A percentile compares a stretch with the other conserved stretches of the same genome.
These are phyloP conservation scores for Helenozyma rhizophorensis DNA, from an alignment of 805 yeast genomes.

Conservation along the genomic window DNA sequence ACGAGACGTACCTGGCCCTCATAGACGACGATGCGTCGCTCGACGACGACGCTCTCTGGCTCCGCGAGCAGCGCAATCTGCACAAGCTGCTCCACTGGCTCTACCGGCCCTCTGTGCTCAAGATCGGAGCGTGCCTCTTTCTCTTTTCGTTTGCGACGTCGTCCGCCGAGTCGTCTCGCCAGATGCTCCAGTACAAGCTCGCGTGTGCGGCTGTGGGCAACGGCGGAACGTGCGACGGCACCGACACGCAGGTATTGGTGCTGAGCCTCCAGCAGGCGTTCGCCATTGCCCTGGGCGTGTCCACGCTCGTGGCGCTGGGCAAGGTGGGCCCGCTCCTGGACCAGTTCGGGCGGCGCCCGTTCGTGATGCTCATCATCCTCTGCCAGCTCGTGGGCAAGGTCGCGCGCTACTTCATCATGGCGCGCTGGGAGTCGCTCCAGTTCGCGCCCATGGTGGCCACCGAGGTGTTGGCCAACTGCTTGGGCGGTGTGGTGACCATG, in stretches of 20 bases:
- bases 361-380: slow-evolving; percentile 18
- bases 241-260: slow-evolving; percentile 32
- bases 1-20: slow-evolving; percentile 39
- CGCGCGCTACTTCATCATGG: slow-evolving; percentile 22
- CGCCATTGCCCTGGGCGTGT: slow-evolving; percentile 38
- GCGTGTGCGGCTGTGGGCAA: slow-evolving; percentile 22
- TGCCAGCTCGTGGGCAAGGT: slow-evolving; percentile 20
- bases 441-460: slow-evolving; percentile 38
- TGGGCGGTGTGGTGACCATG: slow-evolving; percentile 62
- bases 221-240: slow-evolving; percentile 24
- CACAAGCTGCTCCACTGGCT: slow-evolving; percentile 49
- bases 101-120: slow-evolving; percentile 51
- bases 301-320: slow-evolving; percentile 52
- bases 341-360: slow-evolving; percentile 32
- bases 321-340: slow-evolving; percentile 41
- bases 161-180: slow-evolving; percentile 39
- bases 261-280: slow-evolving; percentile 48
- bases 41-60: slow-evolving; percentile 43
- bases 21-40: slow-evolving; percentile 30
- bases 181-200: slow-evolving; percentile 27
- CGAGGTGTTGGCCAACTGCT: slow-evolving; percentile 42
- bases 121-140: slow-evolving; percentile 42
- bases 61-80: slow-evolving; percentile 43
- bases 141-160: slow-evolving; percentile 39
- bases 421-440: slow-evolving; percentile 23